A percentile compares a stretch with the other conserved stretches of the same genome.
phyloP scores from a whole-genome alignment of 1,284 basidiomycete species.

The Spongispora temasekensis region DNA sequence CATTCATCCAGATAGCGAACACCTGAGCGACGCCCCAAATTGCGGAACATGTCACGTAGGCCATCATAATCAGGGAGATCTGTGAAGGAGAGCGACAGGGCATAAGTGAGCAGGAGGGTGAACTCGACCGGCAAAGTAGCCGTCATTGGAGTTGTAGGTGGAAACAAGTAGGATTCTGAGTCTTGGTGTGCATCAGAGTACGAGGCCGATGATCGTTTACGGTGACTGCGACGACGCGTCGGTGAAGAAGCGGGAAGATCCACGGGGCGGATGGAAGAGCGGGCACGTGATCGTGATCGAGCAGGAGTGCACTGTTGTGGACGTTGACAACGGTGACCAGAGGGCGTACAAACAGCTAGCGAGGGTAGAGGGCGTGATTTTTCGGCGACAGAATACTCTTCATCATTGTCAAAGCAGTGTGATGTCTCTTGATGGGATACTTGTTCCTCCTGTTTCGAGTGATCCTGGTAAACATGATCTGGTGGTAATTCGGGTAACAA shows the following conservation, averaged over 20 bases:
- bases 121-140: slow-evolving; percentile 87
- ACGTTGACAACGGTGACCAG: slow-evolving; percentile 15
- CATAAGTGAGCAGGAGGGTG: slow-evolving; percentile 84
- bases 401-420: slow-evolving; percentile 10
- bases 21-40: slow-evolving; percentile 51
- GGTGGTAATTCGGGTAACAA: slow-evolving; percentile 23
- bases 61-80: slow-evolving; percentile 92
- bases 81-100: slow-evolving; percentile 84
- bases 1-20: slow-evolving; percentile 54
- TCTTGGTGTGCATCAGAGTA: slow-evolving; percentile 21
- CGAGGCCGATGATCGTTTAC: slow-evolving; percentile 22
- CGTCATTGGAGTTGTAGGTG: slow-evolving; percentile 56
- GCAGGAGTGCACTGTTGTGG: slow-evolving; percentile 21
- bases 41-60: slow-evolving; percentile 78
- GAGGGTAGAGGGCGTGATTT: slow-evolving; percentile 18
- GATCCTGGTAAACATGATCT: slow-evolving; percentile 16
- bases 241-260: slow-evolving; percentile 17
- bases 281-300: slow-evolving; percentile 12
- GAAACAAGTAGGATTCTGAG: slow-evolving; percentile 6
- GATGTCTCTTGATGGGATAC: slow-evolving; percentile 5
- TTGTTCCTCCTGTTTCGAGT: slow-evolving; percentile 4
- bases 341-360: slow-evolving; percentile 7
- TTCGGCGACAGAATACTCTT: slow-evolving; percentile 15
- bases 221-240: slow-evolving; percentile 12
- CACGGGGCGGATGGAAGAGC: slow-evolving; percentile 7